Base-by-base conservation (phyloP, 2,329 filamentous ascomycete genomes). In the Penicillium olsonii region DNA sequence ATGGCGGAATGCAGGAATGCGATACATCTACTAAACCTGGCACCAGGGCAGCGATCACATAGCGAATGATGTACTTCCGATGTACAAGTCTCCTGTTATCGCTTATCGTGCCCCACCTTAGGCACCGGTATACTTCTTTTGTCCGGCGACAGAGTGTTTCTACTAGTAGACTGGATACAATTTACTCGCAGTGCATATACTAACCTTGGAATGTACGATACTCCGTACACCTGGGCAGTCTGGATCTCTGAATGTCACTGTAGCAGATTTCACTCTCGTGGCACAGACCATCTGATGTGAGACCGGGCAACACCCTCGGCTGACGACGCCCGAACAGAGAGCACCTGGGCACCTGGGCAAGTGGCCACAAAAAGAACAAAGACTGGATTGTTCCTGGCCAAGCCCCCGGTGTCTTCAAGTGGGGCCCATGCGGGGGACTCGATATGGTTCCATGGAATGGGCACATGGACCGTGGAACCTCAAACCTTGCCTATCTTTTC, bases 241-340 rank as follows among this genome's bases (percentile, higher is more conserved):
- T 24, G 8, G 4, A 8, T 4, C 22, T 24, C 27, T 29, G 9
- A 29, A 29, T 14, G 9, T 4, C 24, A 29, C 20, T 20, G 34
- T 39, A 24, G 9, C 34, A 17, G 6, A 14, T 38, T 15, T 29
- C 22, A 7, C 18, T 15, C 19, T 10, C 20, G 22, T 51, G 41
- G 47, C 51, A 55, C 53, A 50, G 53, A 47, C 46, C 40, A 19
- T 48, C 46, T 45, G 17, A 39, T 33, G 22, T 34, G 44, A 43
- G 33, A 46, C 46, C 50, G 35, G 43, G 41, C 31, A 43, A 45
- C 46, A 50, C 45, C 35, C 33, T 50, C 46, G 46, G 50, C 53
- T 54, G 51, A 55, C 50, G 46, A 51, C 53, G 46, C 46, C 50
- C 15, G 12, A 5, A 45, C 20, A 52, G 39, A 24, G 14, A 10